Evolutionary conservation across 192 early-diverging fungal genomes (phyloP), one percentile per base, ranked within the genome.

Genomic region (Polychytrium aggregatum): DNA sequence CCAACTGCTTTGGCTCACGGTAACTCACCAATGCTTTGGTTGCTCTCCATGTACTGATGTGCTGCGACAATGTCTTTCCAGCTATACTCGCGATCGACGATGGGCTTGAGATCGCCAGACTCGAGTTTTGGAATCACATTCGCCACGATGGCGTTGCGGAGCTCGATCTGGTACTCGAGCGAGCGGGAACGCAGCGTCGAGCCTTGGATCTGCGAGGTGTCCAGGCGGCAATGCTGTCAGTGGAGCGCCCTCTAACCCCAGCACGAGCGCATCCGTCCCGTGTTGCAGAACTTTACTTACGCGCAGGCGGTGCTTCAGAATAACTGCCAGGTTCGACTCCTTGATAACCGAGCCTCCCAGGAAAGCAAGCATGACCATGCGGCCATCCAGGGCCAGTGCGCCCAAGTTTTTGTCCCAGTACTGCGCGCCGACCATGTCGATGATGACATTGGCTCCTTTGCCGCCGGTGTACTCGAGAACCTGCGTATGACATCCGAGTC

Each of bases 281-380:
- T 2, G 21, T 4, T 18, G 3, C 9, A 26, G 13, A 13, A n/a
- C 11, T 24, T 8, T 18, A 44, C 54, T 35, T 54, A 73, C 71
- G 6, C 55, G 69, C 9, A 85, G 50, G 20, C 82, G 65, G 62
- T 85, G 84, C 33, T 60, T 63, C n/a, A 85, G 55, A 31, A 87
- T 46, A 13, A 63, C 63, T 1, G 33, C 63, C 34, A 82, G 26
- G 44, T 77, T 62, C 24, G 55, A 36, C 27, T 78, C 48, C n/a
- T 67, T 46, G 37, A 82, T 44, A 8, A n/a, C n/a, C n/a, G 0
- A 51, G n/a, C 84, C 85, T 18, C 80, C 69, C 13, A 87, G 74
- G 60, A 92, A 90, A 0, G 84, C 92, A 10, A 92, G 80, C 10
- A 92, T 80, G 14, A 89, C 65, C 29, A 92, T 68, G 26, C 88